Evolutionary conservation across 2,329 filamentous ascomycete species (phyloP).

Genomic region (Raffaelea ambrosiae): DNA sequence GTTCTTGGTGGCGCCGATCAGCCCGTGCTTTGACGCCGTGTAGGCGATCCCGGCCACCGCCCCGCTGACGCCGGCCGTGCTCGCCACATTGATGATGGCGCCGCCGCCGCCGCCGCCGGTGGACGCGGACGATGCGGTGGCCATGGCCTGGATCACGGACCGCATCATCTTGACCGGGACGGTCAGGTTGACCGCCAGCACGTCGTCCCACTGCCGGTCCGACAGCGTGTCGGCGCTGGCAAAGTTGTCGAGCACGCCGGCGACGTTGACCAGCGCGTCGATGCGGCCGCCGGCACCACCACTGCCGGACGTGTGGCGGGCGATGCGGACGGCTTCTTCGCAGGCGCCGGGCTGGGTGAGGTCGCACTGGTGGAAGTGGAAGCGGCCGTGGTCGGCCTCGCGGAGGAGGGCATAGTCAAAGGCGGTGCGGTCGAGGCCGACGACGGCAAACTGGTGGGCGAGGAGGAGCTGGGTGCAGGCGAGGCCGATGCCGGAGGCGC

Average conservation of each 20-base stretch:
- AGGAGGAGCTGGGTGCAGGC: constrained; percentile 34
- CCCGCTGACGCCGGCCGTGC: constrained; percentile 32
- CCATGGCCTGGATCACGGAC: constrained; percentile 31
- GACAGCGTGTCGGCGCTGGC: constrained; percentile 31
- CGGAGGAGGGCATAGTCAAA: constrained; percentile 21
- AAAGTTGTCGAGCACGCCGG: constrained; percentile 39
- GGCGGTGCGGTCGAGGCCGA: constrained; percentile 13
- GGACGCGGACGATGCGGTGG: not conserved
- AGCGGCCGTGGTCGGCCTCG: constrained; percentile 26
- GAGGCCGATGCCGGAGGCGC: constrained; percentile 37
- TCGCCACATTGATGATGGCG: constrained; percentile 39
- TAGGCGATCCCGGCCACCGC: constrained; percentile 25
- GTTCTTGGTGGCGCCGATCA: constrained; percentile 37
- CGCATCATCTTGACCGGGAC: constrained; percentile 44
- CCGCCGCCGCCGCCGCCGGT: constrained; percentile 17
- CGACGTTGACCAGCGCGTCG: constrained; percentile 47
- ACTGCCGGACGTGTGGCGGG: constrained; percentile 19
- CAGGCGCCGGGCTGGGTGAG: constrained; percentile 19
- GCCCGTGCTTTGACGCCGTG: constrained; percentile 18
- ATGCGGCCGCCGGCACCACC: constrained; percentile 33
- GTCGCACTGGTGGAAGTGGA: constrained; percentile 24
- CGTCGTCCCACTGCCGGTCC: constrained; percentile 16
- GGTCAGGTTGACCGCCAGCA: constrained; percentile 36
- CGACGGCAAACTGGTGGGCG: constrained; percentile 19
- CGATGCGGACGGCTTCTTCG: constrained; percentile 23